phyloP scores from a whole-genome alignment of 2,329 filamentous ascomycete genomes.

The Oidium heveae region DNA sequence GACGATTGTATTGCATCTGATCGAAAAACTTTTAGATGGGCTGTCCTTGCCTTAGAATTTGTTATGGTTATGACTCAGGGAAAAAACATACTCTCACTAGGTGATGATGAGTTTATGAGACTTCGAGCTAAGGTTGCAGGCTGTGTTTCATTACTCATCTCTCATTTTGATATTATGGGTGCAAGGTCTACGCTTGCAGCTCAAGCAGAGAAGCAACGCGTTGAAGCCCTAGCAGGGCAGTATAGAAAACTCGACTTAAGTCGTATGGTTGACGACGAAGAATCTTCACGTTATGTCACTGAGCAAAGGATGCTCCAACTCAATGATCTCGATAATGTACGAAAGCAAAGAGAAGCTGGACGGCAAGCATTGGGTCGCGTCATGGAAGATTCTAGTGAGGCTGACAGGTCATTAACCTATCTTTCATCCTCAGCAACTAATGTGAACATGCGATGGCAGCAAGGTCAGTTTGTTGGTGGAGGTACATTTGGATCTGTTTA shows the following conservation, averaged over 20 bases:
- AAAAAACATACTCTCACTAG: conserved; percentile 74
- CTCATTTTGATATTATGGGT: conserved; percentile 97
- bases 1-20: conserved; percentile 90
- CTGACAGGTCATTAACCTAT: conserved; percentile 80
- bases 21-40: conserved; percentile 91
- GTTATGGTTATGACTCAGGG: conserved; percentile 94
- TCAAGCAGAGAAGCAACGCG: conserved; percentile 72
- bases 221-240: conserved; percentile 57
- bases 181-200: conserved; percentile 81
- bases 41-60: conserved; percentile 82
- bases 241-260: conserved; percentile 58
- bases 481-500: conserved; percentile 97
- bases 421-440: conserved; percentile 87
- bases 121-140: conserved; percentile 76
- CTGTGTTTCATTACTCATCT: conserved; percentile 92
- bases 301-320: conserved; percentile 53
- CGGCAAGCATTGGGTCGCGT: conserved; percentile 74
- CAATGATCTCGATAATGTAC: conserved; percentile 47
- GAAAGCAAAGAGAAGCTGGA: conserved; percentile 60
- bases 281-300: conserved; percentile 49
- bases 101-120: conserved; percentile 62
- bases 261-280: conserved; percentile 51
- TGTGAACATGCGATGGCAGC: conserved; percentile 89
- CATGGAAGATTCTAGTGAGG: conserved; percentile 82
- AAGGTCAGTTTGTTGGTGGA: conserved; percentile 92